A percentile compares a stretch with the other conserved stretches of the same genome.
These are phyloP conservation scores for Monilinia fructicola DNA, from an alignment of 2,329 filamentous ascomycete genomes.

Conservation along the genomic window DNA sequence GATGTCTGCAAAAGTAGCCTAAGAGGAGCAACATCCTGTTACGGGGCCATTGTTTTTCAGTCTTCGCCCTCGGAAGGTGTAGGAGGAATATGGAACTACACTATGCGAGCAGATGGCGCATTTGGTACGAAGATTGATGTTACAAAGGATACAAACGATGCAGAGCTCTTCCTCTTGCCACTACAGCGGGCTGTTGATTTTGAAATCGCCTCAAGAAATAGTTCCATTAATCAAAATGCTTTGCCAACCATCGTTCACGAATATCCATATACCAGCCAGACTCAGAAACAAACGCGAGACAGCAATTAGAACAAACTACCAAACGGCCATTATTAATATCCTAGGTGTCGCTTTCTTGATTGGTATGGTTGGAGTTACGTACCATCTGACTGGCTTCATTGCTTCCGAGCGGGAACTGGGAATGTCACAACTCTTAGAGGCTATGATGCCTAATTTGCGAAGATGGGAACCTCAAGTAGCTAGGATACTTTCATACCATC, in stretches of 20 bases:
- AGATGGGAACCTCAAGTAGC: constrained; percentile 76
- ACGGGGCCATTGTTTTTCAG: constrained; percentile 71
- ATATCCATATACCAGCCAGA: constrained; percentile 74
- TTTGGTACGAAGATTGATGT: constrained; percentile 66
- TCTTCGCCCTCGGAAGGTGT: constrained; percentile 71
- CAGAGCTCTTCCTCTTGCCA: constrained; percentile 74
- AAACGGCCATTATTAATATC: constrained; percentile 71
- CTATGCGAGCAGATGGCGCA: constrained; percentile 71
- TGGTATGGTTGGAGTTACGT: constrained; percentile 76
- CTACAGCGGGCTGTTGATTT: constrained; percentile 76
- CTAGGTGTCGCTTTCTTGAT: constrained; percentile 78
- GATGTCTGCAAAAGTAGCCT: constrained; percentile 63
- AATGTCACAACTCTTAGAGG: constrained; percentile 85
- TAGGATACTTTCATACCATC: constrained; percentile 74
- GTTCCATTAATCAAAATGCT: constrained; percentile 42
- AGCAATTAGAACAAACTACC: constrained; percentile 67
- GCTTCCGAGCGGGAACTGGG: constrained; percentile 82
- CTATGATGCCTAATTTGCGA: constrained; percentile 79
- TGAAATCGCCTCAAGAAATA: constrained; percentile 62
- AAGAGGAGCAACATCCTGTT: constrained; percentile 68
- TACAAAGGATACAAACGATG: constrained; percentile 66
- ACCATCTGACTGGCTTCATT: constrained; percentile 83
- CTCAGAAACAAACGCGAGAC: constrained; percentile 66
- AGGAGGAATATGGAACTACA: constrained; percentile 79
- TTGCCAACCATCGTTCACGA: constrained; percentile 56